phyloP scores from a whole-genome alignment of 1,284 basidiomycete genomes.

The Volvariella surrecta region DNA sequence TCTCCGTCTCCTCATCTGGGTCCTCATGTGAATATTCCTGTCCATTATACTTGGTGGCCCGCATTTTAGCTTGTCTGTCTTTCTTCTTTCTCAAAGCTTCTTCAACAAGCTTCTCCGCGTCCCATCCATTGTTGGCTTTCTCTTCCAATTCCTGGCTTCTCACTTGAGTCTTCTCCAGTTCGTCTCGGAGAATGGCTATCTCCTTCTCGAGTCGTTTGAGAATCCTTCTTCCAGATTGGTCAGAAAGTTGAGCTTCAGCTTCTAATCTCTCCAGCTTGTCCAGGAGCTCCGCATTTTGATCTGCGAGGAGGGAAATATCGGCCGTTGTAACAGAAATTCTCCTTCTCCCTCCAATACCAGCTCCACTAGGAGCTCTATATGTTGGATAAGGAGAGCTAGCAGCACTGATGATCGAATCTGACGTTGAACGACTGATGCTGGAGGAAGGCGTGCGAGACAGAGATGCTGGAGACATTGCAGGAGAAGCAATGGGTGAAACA shows the following conservation, averaged over 20 bases:
- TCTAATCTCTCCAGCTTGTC: slow-evolving; percentile 69
- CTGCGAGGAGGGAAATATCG: slow-evolving; percentile 64
- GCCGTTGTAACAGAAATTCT: slow-evolving; percentile 56
- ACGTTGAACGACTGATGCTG: slow-evolving; percentile 16
- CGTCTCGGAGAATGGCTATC: slow-evolving; percentile 57
- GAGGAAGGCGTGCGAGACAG: slow-evolving; percentile 19
- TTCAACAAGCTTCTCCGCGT: slow-evolving; percentile 32
- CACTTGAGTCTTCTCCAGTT: slow-evolving; percentile 64
- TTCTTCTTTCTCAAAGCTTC: slow-evolving; percentile 41
- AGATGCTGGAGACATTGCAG: slow-evolving; percentile 18
- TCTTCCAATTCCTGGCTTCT: slow-evolving; percentile 64
- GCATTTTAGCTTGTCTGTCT: slow-evolving; percentile 48
- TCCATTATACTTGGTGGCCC: slow-evolving; percentile 29
- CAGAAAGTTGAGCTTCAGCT: slow-evolving; percentile 54
- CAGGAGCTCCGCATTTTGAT: slow-evolving; percentile 76
- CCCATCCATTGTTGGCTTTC: slow-evolving; percentile 35
- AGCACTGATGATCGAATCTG: slow-evolving; percentile 16
- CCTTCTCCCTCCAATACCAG: slow-evolving; percentile 32
- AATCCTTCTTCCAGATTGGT: slow-evolving; percentile 58
- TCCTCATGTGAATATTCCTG: slow-evolving; percentile 12
- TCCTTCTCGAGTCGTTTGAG: slow-evolving; percentile 72
- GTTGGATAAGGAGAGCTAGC: slow-evolving; percentile 13
- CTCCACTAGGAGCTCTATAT: neutral
- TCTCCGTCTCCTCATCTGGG: slow-evolving; percentile 19
- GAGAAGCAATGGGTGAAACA: slow-evolving; percentile 29